Conservation (phyloP, 2,329 filamentous ascomycete species). For the Trichoderma sp. region DNA sequence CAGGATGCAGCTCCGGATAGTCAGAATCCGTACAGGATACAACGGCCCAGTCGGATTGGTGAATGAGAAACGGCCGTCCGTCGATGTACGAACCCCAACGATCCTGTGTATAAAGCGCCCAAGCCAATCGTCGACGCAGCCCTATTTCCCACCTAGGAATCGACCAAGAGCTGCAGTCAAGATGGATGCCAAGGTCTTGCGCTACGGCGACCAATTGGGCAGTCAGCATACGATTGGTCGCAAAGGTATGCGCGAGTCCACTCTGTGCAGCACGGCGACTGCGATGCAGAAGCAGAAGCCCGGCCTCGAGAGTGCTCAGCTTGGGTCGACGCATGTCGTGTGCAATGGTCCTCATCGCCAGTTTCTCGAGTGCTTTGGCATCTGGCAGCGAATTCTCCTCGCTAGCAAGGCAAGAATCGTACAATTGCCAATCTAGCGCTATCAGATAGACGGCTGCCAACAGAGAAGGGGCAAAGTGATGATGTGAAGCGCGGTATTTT, state of each 20-base stretch:
- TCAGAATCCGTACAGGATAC: background rate
- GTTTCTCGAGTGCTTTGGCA: background rate
- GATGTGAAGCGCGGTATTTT: background rate
- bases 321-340: background rate
- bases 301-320: background rate
- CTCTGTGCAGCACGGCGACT: background rate
- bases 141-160: background rate
- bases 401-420: background rate
- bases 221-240: background rate
- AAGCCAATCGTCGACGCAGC: background rate
- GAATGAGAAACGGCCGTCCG: background rate
- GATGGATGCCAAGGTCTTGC: background rate
- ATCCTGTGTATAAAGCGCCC: background rate
- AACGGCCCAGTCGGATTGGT: background rate
- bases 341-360: background rate
- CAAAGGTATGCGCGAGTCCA: background rate
- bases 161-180: background rate
- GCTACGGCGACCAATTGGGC: background rate
- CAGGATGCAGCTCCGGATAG: background rate
- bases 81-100: background rate
- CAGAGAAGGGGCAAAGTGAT: background rate
- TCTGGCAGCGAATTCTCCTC: background rate
- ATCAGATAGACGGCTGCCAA: background rate
- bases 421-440: background rate
- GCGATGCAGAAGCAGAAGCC: background rate